phyloP scores from a whole-genome alignment of 768 basidiomycete species.

The Lepiota venenata region DNA sequence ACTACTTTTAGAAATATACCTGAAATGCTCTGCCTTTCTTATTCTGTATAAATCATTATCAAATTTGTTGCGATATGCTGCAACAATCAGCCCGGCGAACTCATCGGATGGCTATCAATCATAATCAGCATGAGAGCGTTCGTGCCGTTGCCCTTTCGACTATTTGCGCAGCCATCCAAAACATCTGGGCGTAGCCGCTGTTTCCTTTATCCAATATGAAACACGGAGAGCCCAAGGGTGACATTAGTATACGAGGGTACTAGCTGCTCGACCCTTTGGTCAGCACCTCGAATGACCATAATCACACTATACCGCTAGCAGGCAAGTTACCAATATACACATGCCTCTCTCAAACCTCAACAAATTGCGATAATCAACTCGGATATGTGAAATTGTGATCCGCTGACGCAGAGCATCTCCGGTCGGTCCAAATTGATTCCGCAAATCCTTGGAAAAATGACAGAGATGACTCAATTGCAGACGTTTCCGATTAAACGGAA shows the following conservation, averaged over 20 bases:
- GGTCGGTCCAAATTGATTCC: constrained; percentile 5
- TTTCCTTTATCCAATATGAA: constrained; percentile 3
- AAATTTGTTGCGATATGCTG: not conserved
- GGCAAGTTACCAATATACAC: too few relatives aligned
- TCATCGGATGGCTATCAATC: constrained; percentile 1
- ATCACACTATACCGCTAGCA: too few relatives aligned
- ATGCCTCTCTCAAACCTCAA: too few relatives aligned
- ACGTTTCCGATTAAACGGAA: not conserved
- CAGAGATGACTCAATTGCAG: constrained; percentile 3
- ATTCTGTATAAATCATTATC: not conserved
- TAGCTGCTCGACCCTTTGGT: too few relatives aligned
- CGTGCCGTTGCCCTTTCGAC: not conserved
- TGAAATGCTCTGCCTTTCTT: not conserved
- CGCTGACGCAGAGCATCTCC: not conserved
- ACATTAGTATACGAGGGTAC: too few relatives aligned
- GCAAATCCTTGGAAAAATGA: constrained; percentile 3
- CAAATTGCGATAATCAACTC: constrained; percentile 5
- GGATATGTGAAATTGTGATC: not conserved
- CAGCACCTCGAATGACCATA: too few relatives aligned
- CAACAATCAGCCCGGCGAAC: not conserved
- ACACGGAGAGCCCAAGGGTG: not conserved
- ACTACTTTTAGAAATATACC: not conserved
- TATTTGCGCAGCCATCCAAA: constrained; percentile 3
- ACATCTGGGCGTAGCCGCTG: constrained; percentile 1
- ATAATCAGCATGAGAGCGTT: not conserved